phyloP scores from a whole-genome alignment of 441 rosid genomes.

The Flueggea neowawraea region DNA sequence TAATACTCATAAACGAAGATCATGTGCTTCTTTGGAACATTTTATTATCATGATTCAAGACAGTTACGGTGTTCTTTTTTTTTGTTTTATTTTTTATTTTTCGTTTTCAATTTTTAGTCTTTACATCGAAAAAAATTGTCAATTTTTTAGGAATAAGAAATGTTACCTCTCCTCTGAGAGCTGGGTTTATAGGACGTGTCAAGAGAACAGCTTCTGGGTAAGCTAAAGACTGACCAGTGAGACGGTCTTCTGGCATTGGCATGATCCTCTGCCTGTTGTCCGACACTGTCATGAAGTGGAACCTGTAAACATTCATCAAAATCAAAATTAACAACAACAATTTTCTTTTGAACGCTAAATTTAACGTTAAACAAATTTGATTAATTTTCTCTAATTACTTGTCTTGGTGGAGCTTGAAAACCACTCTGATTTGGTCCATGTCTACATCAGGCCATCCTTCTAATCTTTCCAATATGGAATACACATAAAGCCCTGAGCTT shows the following conservation, averaged over 20 bases:
- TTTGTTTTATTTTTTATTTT: too few species aligned
- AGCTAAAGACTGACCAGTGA: conserved; percentile 40
- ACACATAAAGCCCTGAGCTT: conserved; percentile 55
- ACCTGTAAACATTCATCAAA: conserved; percentile 11
- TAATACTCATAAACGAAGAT: too few species aligned
- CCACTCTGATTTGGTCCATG: conserved; percentile 66
- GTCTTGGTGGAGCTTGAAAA: conserved; percentile 49
- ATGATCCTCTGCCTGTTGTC: conserved; percentile 53
- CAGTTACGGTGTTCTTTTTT: too few species aligned
- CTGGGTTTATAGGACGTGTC: conserved; percentile 51
- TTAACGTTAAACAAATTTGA: background rate
- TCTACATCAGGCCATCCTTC: conserved; percentile 68
- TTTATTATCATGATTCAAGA: background rate
- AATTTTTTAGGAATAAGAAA: background rate
- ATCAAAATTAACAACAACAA: background rate
- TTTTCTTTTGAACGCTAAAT: background rate
- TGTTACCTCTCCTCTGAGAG: conserved; percentile 61
- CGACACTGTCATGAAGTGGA: conserved; percentile 56
- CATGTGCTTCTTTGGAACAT: background rate
- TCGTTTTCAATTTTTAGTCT: too few species aligned
- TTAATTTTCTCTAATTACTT: conserved; percentile 9
- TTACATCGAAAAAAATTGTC: too few species aligned
- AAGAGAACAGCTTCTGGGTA: conserved; percentile 81
- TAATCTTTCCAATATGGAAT: conserved; percentile 58
- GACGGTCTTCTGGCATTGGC: conserved; percentile 60